Percentiles rank a stretch among this genome's conserved stretches.
These are phyloP conservation scores for Pythium phragmitis DNA, from an alignment of 352 stramenopile species.

Conservation along the genomic window DNA sequence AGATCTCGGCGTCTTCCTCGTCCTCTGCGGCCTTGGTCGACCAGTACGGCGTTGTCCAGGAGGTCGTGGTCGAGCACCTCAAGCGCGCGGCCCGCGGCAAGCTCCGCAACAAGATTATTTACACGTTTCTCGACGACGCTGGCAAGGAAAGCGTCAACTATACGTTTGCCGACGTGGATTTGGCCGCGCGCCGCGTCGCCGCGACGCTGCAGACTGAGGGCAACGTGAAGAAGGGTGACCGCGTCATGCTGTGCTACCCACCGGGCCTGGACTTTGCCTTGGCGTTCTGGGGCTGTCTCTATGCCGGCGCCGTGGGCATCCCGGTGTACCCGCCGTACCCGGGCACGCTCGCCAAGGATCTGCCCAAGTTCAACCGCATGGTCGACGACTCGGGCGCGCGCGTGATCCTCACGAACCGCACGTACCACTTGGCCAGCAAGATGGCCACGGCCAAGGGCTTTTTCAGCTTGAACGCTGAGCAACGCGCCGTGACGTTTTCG, in stretches of 20 bases:
- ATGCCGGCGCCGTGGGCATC: slow-evolving; percentile 70
- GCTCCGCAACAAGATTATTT: slow-evolving; percentile 67
- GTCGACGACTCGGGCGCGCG: slow-evolving; percentile 88
- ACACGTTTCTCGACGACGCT: slow-evolving; percentile 78
- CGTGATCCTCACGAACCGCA: slow-evolving; percentile 90
- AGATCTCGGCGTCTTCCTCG: too few species aligned
- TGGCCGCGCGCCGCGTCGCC: slow-evolving; percentile 54
- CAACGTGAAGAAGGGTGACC: slow-evolving; percentile 55
- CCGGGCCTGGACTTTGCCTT: slow-evolving; percentile 74
- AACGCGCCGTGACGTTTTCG: too few species aligned
- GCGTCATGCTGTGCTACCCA: slow-evolving; percentile 77
- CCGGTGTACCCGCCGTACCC: slow-evolving; percentile 80
- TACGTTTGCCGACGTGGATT: slow-evolving; percentile 72
- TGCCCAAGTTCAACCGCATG: slow-evolving; percentile 86
- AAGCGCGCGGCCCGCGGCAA: slow-evolving; percentile 45
- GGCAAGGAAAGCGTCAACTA: slow-evolving; percentile 71
- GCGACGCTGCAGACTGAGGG: slow-evolving; percentile 55
- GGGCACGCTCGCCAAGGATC: slow-evolving; percentile 65
- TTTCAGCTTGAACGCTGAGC: too few species aligned
- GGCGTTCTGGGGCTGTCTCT: slow-evolving; percentile 79
- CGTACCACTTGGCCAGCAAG: slow-evolving; percentile 95
- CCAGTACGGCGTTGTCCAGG: too few species aligned
- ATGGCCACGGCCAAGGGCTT: slow-evolving; percentile 62
- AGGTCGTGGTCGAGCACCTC: slow-evolving; percentile 36
- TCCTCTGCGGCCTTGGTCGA: too few species aligned